Evolutionary conservation across 306 rosid genomes (phyloP), one percentile per base, ranked within the genome.

Genomic region (Begonia masoniana): DNA sequence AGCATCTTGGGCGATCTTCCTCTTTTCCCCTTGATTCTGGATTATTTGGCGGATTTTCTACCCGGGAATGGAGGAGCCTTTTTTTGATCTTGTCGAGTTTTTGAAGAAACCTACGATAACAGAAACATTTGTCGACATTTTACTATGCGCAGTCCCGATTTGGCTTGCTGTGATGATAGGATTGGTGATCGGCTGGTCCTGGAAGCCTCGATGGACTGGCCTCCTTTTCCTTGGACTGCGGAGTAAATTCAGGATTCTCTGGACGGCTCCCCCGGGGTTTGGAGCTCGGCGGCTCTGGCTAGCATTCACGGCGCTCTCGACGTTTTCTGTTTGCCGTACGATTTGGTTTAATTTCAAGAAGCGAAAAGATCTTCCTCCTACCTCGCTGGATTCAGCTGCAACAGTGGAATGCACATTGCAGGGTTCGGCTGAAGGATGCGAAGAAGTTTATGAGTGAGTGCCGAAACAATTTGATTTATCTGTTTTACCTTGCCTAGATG

Each of bases 111-210:
- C 99, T 48, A 71, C 95, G 24, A 71, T 92, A 36, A 69, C 87
- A 10, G 99, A 92, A 56, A 92, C 96, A 83, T 77, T 92, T 52
- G 78, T 92, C 80, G 96, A 92, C 79, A 83, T 92, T 68, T 62
- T 92, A 76, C 80, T 92, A 11, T 92, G 96, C 43, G 78, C 93
- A 36, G 99, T 86, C 10, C 99, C 99, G 73, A 92, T 92, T 73
- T 92, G 99, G 99, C 66, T 92, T 1, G 93, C 99, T 10, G 96
- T 92, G 13, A 92, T 81, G 99, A 92, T 92, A 56, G 99, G 99
- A 11, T 52, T 92, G 23, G 57, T 74, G 3, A 83, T 92, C 77
- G 96, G 99, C 0, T 92, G 99, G 99, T 77, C 96, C 1, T 92
- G 99, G 99, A 63, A 94, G 36, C 99, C 99, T 1, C 76, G 95